Evolutionary conservation across 2,329 filamentous ascomycete genomes (phyloP).

Genomic region (Cladophialophora exuberans): DNA sequence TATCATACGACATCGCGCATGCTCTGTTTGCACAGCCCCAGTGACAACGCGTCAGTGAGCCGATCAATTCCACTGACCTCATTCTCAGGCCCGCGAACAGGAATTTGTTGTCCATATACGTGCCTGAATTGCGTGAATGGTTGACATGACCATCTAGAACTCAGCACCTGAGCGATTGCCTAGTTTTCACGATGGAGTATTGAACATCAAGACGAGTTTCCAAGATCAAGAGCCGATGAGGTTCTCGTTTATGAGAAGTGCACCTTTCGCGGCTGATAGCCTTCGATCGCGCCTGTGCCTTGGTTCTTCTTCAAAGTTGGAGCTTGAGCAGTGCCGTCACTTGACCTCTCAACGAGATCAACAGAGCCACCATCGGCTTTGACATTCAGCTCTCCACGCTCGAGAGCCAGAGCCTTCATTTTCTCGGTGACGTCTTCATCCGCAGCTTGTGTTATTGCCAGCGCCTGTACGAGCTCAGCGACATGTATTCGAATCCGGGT

Average conservation of each 20-base stretch:
- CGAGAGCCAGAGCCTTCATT: constrained; percentile 56
- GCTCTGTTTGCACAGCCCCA: no score
- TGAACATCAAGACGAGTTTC: no score
- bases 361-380: constrained; percentile 9
- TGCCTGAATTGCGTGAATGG: no score
- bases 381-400: constrained; percentile 45
- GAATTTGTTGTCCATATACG: no score
- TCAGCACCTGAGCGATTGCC: no score
- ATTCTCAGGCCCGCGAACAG: no score
- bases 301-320: constrained; percentile 17
- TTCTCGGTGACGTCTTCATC: constrained; percentile 38
- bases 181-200: no score
- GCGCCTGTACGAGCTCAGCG: constrained; percentile 14
- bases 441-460: constrained; percentile 24
- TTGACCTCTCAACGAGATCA: constrained; percentile 17
- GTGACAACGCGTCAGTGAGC: no score
- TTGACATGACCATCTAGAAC: no score
- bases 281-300: constrained; percentile 19
- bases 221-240: no score
- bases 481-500: not conserved
- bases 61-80: no score
- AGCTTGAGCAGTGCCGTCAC: constrained; percentile 13
- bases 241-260: constrained; percentile 13
- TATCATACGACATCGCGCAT: no score
- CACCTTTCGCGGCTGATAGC: constrained; percentile 25